A percentile compares a stretch with the other conserved stretches of the same genome.
Conservation (phyloP, 1,284 basidiomycete species). For the Tausonia pullulans region DNA sequence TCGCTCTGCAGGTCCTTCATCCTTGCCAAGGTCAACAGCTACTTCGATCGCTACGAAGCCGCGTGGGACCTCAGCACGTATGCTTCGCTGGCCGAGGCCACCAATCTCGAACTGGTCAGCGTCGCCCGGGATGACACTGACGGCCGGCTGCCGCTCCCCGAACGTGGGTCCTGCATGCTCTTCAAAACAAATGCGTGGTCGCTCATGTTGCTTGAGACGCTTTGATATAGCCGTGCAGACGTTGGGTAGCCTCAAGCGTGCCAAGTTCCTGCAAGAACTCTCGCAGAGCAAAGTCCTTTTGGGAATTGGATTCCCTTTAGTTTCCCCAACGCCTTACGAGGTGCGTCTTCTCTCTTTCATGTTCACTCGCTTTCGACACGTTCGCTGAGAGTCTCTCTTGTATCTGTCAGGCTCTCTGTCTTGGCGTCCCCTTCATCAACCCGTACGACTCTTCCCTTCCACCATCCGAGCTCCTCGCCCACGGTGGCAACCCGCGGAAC, state of each 20-base stretch:
- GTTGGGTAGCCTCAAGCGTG: not conserved
- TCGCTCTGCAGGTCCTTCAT: not conserved
- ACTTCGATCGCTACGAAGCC: conserved; percentile 7
- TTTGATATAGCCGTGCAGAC: too few relatives aligned
- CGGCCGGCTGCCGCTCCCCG: not conserved
- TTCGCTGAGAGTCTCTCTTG: too few relatives aligned
- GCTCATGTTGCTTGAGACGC: too few relatives aligned
- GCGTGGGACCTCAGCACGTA: conserved; percentile 2
- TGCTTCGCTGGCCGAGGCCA: not conserved
- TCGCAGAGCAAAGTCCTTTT: not conserved
- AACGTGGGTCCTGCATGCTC: not conserved
- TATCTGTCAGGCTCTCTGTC: not conserved
- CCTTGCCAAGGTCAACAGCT: conserved; percentile 2
- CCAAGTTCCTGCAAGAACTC: conserved; percentile 3
- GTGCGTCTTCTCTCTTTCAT: not conserved
- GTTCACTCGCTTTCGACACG: not conserved
- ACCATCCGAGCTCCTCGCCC: not conserved
- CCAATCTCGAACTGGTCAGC: not conserved
- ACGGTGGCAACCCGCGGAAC: not conserved
- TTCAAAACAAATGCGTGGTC: too few relatives aligned
- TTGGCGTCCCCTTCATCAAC: conserved; percentile 6
- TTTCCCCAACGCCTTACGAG: conserved; percentile 4
- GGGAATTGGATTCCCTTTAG: conserved; percentile 5
- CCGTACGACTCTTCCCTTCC: not conserved
- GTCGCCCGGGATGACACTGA: not conserved